phyloP scores from a whole-genome alignment of 306 rosid species.

The Inga laurina region DNA sequence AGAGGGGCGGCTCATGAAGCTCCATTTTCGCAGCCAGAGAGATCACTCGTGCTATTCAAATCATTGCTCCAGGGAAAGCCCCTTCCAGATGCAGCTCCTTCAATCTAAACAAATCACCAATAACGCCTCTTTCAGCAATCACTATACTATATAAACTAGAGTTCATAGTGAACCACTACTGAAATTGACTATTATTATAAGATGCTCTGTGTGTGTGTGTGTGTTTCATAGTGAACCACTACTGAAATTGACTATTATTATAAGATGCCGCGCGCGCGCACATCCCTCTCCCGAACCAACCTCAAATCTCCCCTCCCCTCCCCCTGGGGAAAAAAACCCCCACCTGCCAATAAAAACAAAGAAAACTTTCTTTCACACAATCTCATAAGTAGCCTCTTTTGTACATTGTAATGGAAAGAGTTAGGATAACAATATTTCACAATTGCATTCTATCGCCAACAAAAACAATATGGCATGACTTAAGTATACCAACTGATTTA shows the following conservation, averaged over 20 bases:
- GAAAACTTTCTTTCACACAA: not conserved
- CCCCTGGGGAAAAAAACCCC: not conserved
- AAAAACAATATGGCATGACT: not conserved
- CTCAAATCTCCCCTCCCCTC: too few relatives aligned
- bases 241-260: not conserved
- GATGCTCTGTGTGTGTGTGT: not conserved
- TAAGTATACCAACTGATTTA: not conserved
- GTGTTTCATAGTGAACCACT: not conserved
- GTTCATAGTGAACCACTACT: not conserved
- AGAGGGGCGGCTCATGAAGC: conserved; percentile 61
- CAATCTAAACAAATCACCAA: not conserved
- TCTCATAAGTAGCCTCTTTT: not conserved
- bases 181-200: not conserved
- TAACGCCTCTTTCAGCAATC: conserved; percentile 10
- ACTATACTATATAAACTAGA: conserved; percentile 3
- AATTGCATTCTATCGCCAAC: not conserved
- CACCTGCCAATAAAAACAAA: too few relatives aligned
- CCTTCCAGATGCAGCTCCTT: conserved; percentile 36
- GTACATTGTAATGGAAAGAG: not conserved
- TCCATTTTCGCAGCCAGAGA: conserved; percentile 53
- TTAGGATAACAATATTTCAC: not conserved
- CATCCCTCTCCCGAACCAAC: too few relatives aligned
- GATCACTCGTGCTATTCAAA: conserved; percentile 42
- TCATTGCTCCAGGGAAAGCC: conserved; percentile 51
- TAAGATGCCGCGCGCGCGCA: too few relatives aligned